Conservation (phyloP, 257 asterid species). For the Solanum chilense region DNA sequence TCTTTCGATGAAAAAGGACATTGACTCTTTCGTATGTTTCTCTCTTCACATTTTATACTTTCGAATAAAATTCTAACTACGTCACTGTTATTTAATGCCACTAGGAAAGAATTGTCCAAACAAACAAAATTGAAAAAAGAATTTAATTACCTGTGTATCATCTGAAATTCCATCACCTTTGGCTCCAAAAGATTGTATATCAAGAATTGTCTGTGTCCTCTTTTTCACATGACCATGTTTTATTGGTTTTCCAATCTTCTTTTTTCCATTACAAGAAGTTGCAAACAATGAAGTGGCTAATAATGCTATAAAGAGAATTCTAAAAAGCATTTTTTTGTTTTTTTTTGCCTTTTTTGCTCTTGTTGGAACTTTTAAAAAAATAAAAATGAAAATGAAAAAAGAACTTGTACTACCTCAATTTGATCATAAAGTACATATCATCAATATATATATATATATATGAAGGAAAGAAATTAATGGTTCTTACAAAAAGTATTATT, state of each 20-base stretch:
- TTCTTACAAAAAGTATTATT: not conserved
- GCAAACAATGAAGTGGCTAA: conserved; percentile 20
- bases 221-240: not conserved
- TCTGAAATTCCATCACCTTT: conserved; percentile 48
- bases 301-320: conserved; percentile 5
- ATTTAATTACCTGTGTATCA: conserved; percentile 69
- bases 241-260: not conserved
- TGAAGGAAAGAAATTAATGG: not conserved
- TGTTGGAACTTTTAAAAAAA: not conserved
- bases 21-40: not conserved
- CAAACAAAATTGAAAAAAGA: no score
- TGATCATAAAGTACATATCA: not conserved
- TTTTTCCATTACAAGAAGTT: conserved; percentile 16
- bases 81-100: not conserved
- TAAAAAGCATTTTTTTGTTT: conserved; percentile 13
- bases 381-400: not conserved
- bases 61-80: no score
- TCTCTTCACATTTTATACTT: not conserved
- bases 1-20: no score
- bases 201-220: not conserved
- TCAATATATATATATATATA: not conserved
- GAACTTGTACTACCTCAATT: not conserved
- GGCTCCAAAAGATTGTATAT: conserved; percentile 72
- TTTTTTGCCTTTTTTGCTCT: not conserved
- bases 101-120: not conserved